Percentiles rank a stretch among this genome's conserved stretches.
Evolutionary conservation across 2,329 filamentous ascomycete genomes (phyloP).

Genomic region (Colletotrichum phormii): DNA sequence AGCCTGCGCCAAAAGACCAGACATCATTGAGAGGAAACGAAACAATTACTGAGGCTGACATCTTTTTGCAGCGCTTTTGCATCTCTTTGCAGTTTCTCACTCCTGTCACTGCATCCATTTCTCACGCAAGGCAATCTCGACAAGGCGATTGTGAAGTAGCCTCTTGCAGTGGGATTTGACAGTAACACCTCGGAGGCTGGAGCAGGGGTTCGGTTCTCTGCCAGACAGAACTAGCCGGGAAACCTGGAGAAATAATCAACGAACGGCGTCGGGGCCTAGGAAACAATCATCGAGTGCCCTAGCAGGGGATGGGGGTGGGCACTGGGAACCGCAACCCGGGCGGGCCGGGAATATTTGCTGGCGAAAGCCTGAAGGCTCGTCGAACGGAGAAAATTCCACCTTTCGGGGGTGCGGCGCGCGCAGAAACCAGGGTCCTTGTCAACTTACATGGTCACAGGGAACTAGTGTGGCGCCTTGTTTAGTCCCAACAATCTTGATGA

Average conservation of each 20-base stretch:
- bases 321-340: not conserved
- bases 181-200: not conserved
- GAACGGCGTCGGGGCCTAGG: slow-evolving; percentile 18
- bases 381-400: slow-evolving; percentile 12
- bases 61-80: not conserved
- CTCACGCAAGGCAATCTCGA: not conserved
- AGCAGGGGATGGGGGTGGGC: slow-evolving; percentile 5
- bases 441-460: not conserved
- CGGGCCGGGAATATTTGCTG: slow-evolving; percentile 30
- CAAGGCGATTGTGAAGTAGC: not conserved
- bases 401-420: not conserved
- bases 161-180: not conserved
- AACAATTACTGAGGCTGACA: not conserved
- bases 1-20: not conserved
- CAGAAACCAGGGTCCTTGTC: not conserved
- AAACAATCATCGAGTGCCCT: slow-evolving; percentile 11
- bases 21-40: not conserved
- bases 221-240: not conserved
- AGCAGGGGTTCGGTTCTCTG: not conserved
- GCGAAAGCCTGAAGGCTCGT: slow-evolving; percentile 10
- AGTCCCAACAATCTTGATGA: slow-evolving; percentile 16
- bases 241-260: slow-evolving; percentile 5
- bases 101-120: not conserved
- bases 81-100: not conserved
- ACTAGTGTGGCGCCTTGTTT: not conserved